Conservation (phyloP, 1,284 basidiomycete genomes). For the Porphyrellus sp. region DNA sequence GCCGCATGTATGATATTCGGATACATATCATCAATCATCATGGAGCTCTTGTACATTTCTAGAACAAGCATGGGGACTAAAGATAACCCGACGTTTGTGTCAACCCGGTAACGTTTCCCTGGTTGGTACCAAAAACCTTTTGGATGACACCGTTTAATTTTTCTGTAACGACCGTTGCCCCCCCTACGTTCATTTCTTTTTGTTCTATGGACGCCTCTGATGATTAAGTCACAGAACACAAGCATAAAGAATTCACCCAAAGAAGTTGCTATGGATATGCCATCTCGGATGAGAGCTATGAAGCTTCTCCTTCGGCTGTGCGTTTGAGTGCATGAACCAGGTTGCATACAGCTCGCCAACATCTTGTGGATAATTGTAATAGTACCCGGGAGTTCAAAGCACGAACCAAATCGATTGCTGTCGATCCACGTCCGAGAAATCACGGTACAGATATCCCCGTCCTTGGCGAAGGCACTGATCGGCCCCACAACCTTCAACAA, state of each 20-base stretch:
- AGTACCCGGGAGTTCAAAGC: neutral
- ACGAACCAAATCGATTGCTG: neutral
- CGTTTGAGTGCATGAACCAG: neutral
- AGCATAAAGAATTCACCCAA: neutral
- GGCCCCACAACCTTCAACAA: too few relatives aligned
- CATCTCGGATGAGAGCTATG: too few relatives aligned
- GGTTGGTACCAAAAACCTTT: neutral
- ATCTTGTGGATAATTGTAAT: neutral
- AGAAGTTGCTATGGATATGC: neutral
- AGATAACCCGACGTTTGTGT: neutral
- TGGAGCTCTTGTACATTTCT: neutral
- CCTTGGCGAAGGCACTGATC: neutral
- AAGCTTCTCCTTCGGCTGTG: too few relatives aligned
- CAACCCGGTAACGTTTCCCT: neutral
- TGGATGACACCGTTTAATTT: neutral
- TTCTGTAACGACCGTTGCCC: neutral
- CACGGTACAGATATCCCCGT: neutral
- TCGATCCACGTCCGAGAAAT: neutral
- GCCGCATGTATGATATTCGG: neutral
- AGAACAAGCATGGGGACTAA: neutral
- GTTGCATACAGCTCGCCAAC: neutral
- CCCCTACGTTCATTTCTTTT: neutral
- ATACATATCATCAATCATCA: neutral
- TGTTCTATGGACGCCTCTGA: too few relatives aligned
- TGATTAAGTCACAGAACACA: neutral